These are phyloP conservation scores for Lodderomyces jiufengensis DNA, from an alignment of 1,139 yeast genomes.

Conservation along the genomic window DNA sequence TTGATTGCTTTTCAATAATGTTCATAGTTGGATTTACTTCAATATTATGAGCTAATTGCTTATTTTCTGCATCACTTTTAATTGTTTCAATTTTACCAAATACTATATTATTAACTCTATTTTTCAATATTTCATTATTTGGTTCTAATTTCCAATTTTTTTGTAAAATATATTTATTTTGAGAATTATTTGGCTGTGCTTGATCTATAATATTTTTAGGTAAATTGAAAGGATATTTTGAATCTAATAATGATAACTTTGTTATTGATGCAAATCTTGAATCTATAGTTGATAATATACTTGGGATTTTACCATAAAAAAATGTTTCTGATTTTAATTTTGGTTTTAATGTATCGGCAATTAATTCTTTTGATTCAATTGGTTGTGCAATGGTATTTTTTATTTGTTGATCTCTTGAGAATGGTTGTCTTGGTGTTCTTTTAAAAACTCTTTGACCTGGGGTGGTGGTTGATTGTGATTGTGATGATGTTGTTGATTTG, in stretches of 20 bases:
- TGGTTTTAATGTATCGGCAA: slow-evolving; percentile 22
- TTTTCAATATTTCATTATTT: slow-evolving; percentile 21
- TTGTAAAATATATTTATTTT: slow-evolving; percentile 27
- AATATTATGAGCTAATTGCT: slow-evolving; percentile 16
- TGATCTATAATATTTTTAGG: slow-evolving; percentile 35
- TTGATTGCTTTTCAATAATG: slow-evolving; percentile 24
- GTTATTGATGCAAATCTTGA: slow-evolving; percentile 43
- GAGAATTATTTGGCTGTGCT: slow-evolving; percentile 18
- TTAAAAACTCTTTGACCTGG: slow-evolving; percentile 4
- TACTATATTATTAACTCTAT: slow-evolving; percentile 30
- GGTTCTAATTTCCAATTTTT: slow-evolving; percentile 29
- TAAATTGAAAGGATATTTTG: slow-evolving; percentile 42
- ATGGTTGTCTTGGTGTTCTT: slow-evolving; percentile 4
- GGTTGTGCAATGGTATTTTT: slow-evolving; percentile 10
- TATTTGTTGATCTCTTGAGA: slow-evolving; percentile 5
- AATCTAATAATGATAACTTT: slow-evolving; percentile 35
- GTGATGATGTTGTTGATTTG: not conserved
- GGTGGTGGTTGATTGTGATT: too few relatives aligned
- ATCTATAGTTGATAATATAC: slow-evolving; percentile 26
- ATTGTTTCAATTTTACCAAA: slow-evolving; percentile 27
- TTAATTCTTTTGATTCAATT: slow-evolving; percentile 15
- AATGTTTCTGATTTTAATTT: slow-evolving; percentile 28
- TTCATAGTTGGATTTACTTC: slow-evolving; percentile 32
- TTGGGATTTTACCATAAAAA: slow-evolving; percentile 39
- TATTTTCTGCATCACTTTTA: slow-evolving; percentile 5